Evolutionary conservation across 345 rosid genomes (phyloP).

Genomic region (Fremontodendron californicum): DNA sequence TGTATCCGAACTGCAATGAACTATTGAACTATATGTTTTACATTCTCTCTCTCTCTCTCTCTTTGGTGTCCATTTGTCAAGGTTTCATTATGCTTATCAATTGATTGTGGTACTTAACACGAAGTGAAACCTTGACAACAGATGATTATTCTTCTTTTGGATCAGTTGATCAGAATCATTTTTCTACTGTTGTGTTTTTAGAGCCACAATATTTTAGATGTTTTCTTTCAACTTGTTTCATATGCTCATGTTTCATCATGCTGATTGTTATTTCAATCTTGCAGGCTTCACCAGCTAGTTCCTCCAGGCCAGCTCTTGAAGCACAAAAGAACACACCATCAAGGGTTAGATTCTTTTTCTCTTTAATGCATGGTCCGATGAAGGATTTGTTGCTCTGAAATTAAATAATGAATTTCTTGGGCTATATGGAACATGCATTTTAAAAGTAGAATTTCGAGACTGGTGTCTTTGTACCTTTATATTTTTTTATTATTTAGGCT

Average conservation of each 20-base stretch:
- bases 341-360: slow-evolving; percentile 35
- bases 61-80: not conserved
- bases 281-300: slow-evolving; percentile 43
- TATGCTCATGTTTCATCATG: not conserved
- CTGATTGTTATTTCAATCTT: slow-evolving; percentile 10
- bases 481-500: not conserved
- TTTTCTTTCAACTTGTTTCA: not conserved
- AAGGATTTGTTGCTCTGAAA: not conserved
- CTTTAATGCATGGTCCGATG: not conserved
- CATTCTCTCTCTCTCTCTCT: not conserved
- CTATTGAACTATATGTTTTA: not conserved
- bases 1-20: not conserved
- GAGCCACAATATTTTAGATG: not conserved
- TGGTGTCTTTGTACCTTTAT: not conserved
- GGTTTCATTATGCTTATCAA: not conserved
- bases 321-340: slow-evolving; percentile 31
- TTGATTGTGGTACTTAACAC: not conserved
- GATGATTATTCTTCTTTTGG: not conserved
- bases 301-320: slow-evolving; percentile 34
- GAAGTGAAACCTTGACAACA: not conserved
- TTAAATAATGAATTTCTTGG: not conserved
- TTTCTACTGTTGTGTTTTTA: not conserved
- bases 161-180: not conserved
- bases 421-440: not conserved
- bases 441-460: not conserved